Evolutionary conservation across 768 basidiomycete genomes (phyloP).

Genomic region (Phanerodontia chrysosporium): DNA sequence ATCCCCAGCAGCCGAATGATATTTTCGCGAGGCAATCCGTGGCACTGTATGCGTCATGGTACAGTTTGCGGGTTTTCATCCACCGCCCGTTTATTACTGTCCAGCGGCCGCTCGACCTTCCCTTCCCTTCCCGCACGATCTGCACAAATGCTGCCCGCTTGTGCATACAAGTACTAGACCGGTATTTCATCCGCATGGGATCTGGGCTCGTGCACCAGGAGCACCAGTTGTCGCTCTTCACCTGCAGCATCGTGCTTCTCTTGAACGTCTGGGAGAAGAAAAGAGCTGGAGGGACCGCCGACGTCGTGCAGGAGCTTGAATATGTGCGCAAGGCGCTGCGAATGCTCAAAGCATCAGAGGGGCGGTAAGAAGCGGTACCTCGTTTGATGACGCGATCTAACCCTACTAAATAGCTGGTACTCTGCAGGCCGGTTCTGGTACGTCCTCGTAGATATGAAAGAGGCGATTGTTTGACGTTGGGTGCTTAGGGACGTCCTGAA

Average conservation of each 20-base stretch:
- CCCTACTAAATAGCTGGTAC: not conserved
- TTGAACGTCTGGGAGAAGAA: constrained; percentile 52
- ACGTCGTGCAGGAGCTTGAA: constrained; percentile 30
- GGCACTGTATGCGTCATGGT: constrained; percentile 37
- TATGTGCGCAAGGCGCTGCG: constrained; percentile 41
- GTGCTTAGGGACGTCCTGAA: not conserved
- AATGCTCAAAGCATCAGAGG: constrained; percentile 15
- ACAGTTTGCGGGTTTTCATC: constrained; percentile 56
- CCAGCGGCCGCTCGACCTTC: constrained; percentile 38
- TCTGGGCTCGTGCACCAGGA: not conserved
- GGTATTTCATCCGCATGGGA: constrained; percentile 19
- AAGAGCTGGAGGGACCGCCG: constrained; percentile 23
- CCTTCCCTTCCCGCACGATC: constrained; percentile 45
- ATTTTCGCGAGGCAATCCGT: constrained; percentile 32
- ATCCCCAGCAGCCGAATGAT: constrained; percentile 15
- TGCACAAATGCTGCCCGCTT: constrained; percentile 46
- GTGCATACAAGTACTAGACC: constrained; percentile 40
- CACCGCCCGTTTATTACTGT: constrained; percentile 76
- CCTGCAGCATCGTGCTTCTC: constrained; percentile 48
- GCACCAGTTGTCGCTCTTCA: constrained; percentile 29
- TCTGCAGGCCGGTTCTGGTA: constrained; percentile 16
- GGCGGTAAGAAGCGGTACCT: constrained; percentile 8
- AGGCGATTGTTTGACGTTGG: too few relatives aligned
- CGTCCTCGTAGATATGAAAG: constrained; percentile 12
- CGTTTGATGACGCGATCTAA: too few relatives aligned